Base-by-base conservation (phyloP, 805 yeast genomes). In the Saccharomycopsis selenospora region DNA sequence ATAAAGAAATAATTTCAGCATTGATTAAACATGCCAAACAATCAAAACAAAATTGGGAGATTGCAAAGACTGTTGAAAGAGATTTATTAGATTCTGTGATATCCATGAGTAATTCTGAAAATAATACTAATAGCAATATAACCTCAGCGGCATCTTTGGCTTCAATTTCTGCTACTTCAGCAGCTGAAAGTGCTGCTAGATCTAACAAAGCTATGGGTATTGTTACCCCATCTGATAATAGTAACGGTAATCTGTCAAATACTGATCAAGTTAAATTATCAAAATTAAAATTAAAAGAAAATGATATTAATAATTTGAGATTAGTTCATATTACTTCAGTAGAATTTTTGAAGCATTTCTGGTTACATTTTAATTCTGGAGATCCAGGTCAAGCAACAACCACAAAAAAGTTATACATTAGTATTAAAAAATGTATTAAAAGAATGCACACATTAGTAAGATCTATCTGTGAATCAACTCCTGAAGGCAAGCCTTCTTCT, bases 311-410 rank as follows among this genome's bases (percentile, higher is more conserved):
- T 44, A 69, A 73, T 41, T 66, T 85, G 30, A 66, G 80, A 45
- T 63, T 82, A 38, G 71, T 82, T 13, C 90, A 85, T 59, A 76
- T 82, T 1, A 82, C 93, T 0, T 78, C 90, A 2, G 72, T 81
- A 30, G 95, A 85, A 61, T 85, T 85, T 59, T 63, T 85, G 36
- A 75, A 79, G 49, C 95, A 85, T 61, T 85, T 84, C 61, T 85
- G 90, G 84, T 60, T 72, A 1, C 81, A 79, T 59, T 76, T 76
- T 56, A 75, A 73, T 51, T 70, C 75, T 45, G 71, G 75, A 36
- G 71, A 69, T 48, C 64, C 72, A 1, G 61, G 72, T 36, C 73
- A 73, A 45, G 76, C 75, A 0, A 50, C 53, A 1, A 57, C 65
- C 6, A 61, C 79, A 27, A 68, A 71, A 46, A 73, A 69, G 43